Evolutionary conservation across 495 filamentous ascomycete genomes (phyloP).

Genomic region (Thermothielavioides terrestris): DNA sequence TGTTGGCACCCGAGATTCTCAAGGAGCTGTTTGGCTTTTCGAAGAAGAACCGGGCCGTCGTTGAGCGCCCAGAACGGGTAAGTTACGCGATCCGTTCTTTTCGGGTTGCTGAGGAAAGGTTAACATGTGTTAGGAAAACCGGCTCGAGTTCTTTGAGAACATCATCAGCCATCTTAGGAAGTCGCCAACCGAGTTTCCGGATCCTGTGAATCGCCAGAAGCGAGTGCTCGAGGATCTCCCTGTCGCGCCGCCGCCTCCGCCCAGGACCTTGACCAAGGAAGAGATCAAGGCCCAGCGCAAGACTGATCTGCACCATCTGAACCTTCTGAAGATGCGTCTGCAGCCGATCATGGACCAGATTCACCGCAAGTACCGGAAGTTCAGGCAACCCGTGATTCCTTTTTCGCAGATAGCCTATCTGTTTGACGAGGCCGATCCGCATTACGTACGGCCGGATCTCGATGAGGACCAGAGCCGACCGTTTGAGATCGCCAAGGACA

Average conservation of each 20-base stretch:
- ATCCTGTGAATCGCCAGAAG: constrained; percentile 75
- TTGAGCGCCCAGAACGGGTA: constrained; percentile 56
- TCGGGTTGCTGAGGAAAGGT: not conserved
- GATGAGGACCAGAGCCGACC: constrained; percentile 55
- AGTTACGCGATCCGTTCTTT: constrained; percentile 9
- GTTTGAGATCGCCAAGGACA: constrained; percentile 65
- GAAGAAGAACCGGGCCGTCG: constrained; percentile 59
- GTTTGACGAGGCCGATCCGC: constrained; percentile 72
- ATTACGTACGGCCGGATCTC: constrained; percentile 69
- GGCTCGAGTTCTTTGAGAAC: constrained; percentile 66
- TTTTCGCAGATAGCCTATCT: constrained; percentile 65
- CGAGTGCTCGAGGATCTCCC: constrained; percentile 68
- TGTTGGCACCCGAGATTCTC: constrained; percentile 49
- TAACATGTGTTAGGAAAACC: constrained; percentile 44
- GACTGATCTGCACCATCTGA: constrained; percentile 69
- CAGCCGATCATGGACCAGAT: constrained; percentile 95
- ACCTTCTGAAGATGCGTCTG: constrained; percentile 75
- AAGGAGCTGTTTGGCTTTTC: constrained; percentile 79
- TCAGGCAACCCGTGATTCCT: constrained; percentile 70
- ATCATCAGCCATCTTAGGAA: constrained; percentile 67
- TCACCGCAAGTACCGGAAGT: constrained; percentile 72
- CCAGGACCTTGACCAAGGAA: constrained; percentile 57
- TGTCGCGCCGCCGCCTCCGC: constrained; percentile 61
- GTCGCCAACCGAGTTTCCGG: constrained; percentile 75
- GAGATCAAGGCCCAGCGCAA: constrained; percentile 73